Conservation (phyloP, 1,139 yeast species). For the Pichia sp. region DNA sequence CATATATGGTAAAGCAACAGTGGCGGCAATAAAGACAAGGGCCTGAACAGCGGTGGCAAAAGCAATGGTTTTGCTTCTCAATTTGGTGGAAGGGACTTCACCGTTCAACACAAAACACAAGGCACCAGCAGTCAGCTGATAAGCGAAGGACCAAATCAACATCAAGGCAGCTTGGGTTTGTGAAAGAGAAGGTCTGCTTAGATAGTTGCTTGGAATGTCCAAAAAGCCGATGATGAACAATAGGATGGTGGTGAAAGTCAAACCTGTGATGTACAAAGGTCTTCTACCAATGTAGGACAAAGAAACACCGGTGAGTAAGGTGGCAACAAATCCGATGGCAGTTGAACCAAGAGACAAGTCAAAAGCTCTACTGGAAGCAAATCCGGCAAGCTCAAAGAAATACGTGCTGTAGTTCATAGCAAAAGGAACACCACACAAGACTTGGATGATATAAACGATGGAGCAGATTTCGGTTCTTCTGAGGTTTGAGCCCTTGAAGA, state of each 20-base stretch:
- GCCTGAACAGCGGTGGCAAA: not conserved
- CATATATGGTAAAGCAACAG: conserved; percentile 4
- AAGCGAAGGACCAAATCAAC: conserved; percentile 1
- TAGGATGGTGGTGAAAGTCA: not conserved
- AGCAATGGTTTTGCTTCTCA: conserved; percentile 1
- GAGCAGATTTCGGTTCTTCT: not conserved
- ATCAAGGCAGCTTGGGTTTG: conserved; percentile 2
- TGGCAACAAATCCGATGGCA: conserved; percentile 1
- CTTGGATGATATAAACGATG: not conserved
- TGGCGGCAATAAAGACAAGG: not conserved
- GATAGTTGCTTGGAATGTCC: not conserved
- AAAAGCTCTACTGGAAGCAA: conserved; percentile 1
- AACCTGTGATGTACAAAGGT: not conserved
- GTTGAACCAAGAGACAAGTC: conserved; percentile 1
- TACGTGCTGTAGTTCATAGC: conserved; percentile 1
- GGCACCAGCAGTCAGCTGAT: conserved; percentile 1
- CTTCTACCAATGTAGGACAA: not conserved
- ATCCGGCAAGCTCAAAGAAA: conserved; percentile 1
- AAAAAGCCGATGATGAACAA: not conserved
- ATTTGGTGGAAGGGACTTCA: conserved; percentile 3
- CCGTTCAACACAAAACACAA: not conserved
- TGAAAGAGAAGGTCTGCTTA: not conserved
- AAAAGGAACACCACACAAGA: conserved; percentile 1
- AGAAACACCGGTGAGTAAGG: not conserved
- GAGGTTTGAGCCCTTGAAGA: not conserved